phyloP scores from a whole-genome alignment of 805 yeast genomes.

The Wickerhamomyces pijperi region DNA sequence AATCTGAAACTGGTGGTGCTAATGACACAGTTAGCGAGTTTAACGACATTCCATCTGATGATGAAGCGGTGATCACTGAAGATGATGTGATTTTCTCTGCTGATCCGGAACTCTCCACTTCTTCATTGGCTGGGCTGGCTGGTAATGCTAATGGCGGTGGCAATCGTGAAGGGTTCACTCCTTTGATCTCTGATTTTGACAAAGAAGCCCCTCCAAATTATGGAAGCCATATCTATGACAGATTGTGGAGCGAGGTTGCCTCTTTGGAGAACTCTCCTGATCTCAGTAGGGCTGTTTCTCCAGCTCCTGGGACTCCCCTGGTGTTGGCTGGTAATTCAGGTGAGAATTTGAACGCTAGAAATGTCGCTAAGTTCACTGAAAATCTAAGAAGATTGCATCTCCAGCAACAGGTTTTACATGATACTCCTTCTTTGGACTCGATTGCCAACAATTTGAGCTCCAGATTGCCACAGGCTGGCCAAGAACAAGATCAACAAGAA shows the following conservation, averaged over 20 bases:
- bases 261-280: constrained; percentile 22
- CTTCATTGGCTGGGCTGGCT: constrained; percentile 6
- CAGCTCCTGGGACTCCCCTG: constrained; percentile 16
- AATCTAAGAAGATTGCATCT: constrained; percentile 39
- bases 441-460: constrained; percentile 5
- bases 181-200: constrained; percentile 24
- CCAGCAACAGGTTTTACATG: constrained; percentile 31
- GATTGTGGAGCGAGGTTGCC: constrained; percentile 63
- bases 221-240: constrained; percentile 71
- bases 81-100: constrained; percentile 30
- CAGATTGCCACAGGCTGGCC: not conserved
- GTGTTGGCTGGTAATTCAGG: constrained; percentile 7
- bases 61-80: constrained; percentile 10
- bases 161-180: not conserved
- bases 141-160: not conserved
- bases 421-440: constrained; percentile 16
- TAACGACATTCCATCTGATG: constrained; percentile 18
- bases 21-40: constrained; percentile 3
- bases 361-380: constrained; percentile 30
- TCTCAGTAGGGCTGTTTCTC: constrained; percentile 21
- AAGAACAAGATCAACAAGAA: not conserved
- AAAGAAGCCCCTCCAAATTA: constrained; percentile 79
- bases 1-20: constrained; percentile 14
- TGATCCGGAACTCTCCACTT: constrained; percentile 20
- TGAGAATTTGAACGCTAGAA: constrained; percentile 17